phyloP scores from a whole-genome alignment of 2,329 filamentous ascomycete species.

The Fusarium beomiforme region DNA sequence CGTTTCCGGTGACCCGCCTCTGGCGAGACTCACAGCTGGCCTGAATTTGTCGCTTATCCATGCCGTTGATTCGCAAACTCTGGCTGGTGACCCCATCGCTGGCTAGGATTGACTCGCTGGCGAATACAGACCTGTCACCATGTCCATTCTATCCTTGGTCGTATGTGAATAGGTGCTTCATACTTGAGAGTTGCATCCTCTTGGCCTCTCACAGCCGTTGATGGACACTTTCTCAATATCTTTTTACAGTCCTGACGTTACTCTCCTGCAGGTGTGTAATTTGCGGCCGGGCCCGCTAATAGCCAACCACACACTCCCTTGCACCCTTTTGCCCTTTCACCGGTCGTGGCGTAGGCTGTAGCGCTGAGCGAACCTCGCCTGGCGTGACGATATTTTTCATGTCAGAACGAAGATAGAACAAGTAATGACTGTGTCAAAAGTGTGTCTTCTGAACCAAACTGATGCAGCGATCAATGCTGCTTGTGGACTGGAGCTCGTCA shows the following conservation, averaged over 20 bases:
- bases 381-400: slow-evolving; percentile 8
- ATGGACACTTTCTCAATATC: slow-evolving; percentile 25
- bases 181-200: slow-evolving; percentile 3
- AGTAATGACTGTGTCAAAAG: not conserved
- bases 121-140: slow-evolving; percentile 4
- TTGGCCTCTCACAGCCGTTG: slow-evolving; percentile 12
- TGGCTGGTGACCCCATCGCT: slow-evolving; percentile 10
- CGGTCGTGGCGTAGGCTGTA: slow-evolving; percentile 26
- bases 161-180: slow-evolving; percentile 1
- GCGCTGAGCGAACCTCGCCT: slow-evolving; percentile 18
- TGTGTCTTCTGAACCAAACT: not conserved
- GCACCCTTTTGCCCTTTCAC: slow-evolving; percentile 16
- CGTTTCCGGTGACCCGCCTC: slow-evolving; percentile 41
- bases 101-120: slow-evolving; percentile 22
- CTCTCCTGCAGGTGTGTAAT: slow-evolving; percentile 35
- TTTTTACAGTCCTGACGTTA: slow-evolving; percentile 23
- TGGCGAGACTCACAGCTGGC: slow-evolving; percentile 30
- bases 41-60: slow-evolving; percentile 41
- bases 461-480: not conserved
- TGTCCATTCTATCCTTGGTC: slow-evolving; percentile 7
- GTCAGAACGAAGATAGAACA: not conserved
- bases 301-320: slow-evolving; percentile 17
- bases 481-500: slow-evolving; percentile 6
- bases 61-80: slow-evolving; percentile 40
- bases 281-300: slow-evolving; percentile 35